Evolutionary conservation across 2,329 filamentous ascomycete species (phyloP).

Genomic region (Coniochaeta sp.): DNA sequence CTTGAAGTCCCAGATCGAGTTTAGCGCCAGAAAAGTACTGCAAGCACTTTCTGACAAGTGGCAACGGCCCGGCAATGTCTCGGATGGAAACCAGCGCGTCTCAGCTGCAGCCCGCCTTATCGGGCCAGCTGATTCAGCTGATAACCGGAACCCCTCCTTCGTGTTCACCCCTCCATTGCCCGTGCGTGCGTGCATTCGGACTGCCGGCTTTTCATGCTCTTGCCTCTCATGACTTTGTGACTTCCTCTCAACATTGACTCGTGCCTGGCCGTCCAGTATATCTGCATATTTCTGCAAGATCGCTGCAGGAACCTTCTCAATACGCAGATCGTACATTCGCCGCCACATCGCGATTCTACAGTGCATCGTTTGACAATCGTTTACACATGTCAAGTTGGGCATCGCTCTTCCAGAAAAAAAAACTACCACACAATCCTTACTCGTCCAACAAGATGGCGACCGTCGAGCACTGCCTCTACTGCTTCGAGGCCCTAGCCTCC

Average conservation of each 20-base stretch:
- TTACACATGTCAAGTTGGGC: neutral
- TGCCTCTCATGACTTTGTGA: too few species aligned
- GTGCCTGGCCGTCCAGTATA: too few species aligned
- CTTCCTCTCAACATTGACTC: neutral
- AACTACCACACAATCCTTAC: too few species aligned
- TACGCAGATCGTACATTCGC: neutral
- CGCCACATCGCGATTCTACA: neutral
- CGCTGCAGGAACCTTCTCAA: neutral
- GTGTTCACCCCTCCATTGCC: neutral
- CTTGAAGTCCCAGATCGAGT: too few species aligned
- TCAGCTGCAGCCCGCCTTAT: conserved; percentile 1
- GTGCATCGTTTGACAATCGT: neutral
- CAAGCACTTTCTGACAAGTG: neutral
- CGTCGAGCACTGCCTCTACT: conserved; percentile 79
- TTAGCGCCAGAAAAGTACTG: too few species aligned
- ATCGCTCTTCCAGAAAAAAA: too few species aligned
- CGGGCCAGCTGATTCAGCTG: neutral
- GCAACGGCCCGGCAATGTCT: neutral
- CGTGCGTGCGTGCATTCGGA: neutral
- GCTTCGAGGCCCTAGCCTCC: conserved; percentile 81
- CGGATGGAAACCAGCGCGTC: too few species aligned
- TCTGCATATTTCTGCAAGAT: neutral
- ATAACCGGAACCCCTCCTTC: neutral
- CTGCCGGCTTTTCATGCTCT: neutral
- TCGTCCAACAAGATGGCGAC: conserved; percentile 76